Evolutionary conservation across 441 rosid genomes (phyloP), one percentile per base, ranked within the genome.

Genomic region (Populus hybrid): DNA sequence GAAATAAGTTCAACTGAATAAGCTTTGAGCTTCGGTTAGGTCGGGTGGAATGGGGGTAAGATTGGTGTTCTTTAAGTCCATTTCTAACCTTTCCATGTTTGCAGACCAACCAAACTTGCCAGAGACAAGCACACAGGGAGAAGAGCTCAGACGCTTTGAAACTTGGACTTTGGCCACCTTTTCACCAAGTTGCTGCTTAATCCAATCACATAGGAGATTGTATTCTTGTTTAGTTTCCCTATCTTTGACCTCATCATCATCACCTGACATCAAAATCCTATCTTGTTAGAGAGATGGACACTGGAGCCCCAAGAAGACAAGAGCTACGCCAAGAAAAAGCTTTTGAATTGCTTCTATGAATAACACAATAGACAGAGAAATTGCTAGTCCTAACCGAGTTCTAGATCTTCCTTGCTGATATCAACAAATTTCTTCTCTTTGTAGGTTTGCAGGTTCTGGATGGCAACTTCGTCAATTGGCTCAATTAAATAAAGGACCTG

Each of bases 21-120:
- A 26, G 16, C 66, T 12, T 59, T 57, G 10, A 69, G 54, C 30
- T 42, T 28, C 12, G 2, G 59, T 32, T 67, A 61, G n/a, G 10
- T 12, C 21, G 26, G 30, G 21, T 10, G 28, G 18, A 16, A 24
- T 70, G 40, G 28, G 6, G 20, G 30, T 61, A 12, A 69, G 61
- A 34, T 18, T 3, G 0, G 26, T 3, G 8, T 12, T 68, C 21
- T 20, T 67, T 24, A 70, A 61, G 30, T 72, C 24, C 30, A 69
- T 21, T 68, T 75, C 87, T 42, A 72, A 93, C 98, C 99, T 96
- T 84, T 97, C 98, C 99, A 97, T 97, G 77, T 97, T 97, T 50
- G 98, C 98, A n/a, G 97, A 94, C 99, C 99, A 97, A n/a, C 99
- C 97, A 72, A 94, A 97, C 83, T 94, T 93, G 70, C 98, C 98